A percentile compares a stretch with the other conserved stretches of the same genome.
phyloP scores from a whole-genome alignment of 345 rosid genomes.

The Murraya paniculata region DNA sequence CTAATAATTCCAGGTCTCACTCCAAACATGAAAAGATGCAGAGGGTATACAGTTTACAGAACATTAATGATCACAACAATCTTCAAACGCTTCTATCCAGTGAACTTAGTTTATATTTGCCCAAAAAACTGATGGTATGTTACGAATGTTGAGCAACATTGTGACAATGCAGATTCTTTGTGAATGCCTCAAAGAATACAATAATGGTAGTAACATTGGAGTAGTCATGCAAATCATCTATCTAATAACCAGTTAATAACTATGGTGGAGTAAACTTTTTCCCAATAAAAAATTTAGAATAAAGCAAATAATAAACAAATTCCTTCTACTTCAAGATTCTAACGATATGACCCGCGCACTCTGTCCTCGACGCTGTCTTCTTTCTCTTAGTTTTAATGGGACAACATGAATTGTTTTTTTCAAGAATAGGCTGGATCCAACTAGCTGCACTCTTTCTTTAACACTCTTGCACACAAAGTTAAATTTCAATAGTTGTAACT shows the following conservation, averaged over 20 bases:
- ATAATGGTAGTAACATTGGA: background rate
- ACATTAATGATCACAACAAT: background rate
- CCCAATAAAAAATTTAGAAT: background rate
- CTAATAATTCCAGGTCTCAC: background rate
- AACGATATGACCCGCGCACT: too few relatives aligned
- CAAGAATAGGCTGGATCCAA: too few relatives aligned
- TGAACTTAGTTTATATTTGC: background rate
- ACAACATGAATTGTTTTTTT: too few relatives aligned
- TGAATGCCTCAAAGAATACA: background rate
- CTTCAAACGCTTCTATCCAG: background rate
- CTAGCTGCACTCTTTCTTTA: background rate
- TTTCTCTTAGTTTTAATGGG: too few relatives aligned
- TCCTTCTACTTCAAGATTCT: background rate
- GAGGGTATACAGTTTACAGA: background rate
- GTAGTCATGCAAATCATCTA: background rate
- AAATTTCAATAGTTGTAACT: background rate
- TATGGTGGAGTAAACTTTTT: background rate
- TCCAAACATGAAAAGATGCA: background rate
- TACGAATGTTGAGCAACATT: background rate
- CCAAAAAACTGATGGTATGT: background rate
- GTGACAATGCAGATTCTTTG: background rate
- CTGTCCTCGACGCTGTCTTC: too few relatives aligned
- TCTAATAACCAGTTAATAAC: background rate
- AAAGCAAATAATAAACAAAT: background rate
- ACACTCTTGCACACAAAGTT: background rate